Percentiles rank a stretch among this genome's conserved stretches.
phyloP scores from a whole-genome alignment of 495 filamentous ascomycete genomes.

The Talaromyces wortmannii region DNA sequence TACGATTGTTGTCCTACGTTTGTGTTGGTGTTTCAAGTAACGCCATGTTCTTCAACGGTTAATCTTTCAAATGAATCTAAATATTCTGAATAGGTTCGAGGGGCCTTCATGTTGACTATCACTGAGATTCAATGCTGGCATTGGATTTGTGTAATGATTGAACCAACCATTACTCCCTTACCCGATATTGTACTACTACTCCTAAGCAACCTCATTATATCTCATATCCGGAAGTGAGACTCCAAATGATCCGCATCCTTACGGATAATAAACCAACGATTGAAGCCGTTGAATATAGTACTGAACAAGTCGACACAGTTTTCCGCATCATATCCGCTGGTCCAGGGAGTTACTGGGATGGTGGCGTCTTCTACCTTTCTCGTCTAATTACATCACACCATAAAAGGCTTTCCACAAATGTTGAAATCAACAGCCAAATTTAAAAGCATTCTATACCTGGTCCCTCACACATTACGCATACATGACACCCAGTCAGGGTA shows the following conservation, averaged over 20 bases:
- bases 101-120: too few species aligned
- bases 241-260: neutral
- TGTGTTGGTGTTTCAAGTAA: too few species aligned
- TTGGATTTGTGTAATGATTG: too few species aligned
- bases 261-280: neutral
- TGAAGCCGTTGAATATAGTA: neutral
- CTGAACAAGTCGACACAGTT: neutral
- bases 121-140: too few species aligned
- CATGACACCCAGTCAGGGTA: neutral
- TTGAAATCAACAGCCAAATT: neutral
- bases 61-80: too few species aligned
- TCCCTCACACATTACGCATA: neutral
- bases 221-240: too few species aligned
- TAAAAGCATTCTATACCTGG: neutral
- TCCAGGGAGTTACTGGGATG: neutral
- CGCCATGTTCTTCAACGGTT: too few species aligned
- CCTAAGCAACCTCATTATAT: too few species aligned
- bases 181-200: too few species aligned
- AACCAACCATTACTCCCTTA: too few species aligned
- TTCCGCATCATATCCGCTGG: neutral
- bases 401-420: neutral
- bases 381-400: neutral
- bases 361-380: neutral
- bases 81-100: too few species aligned
- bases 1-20: too few species aligned